Evolutionary conservation across 768 basidiomycete genomes (phyloP), one percentile per base, ranked within the genome.

Genomic region (Candolleomyces efflorescens): DNA sequence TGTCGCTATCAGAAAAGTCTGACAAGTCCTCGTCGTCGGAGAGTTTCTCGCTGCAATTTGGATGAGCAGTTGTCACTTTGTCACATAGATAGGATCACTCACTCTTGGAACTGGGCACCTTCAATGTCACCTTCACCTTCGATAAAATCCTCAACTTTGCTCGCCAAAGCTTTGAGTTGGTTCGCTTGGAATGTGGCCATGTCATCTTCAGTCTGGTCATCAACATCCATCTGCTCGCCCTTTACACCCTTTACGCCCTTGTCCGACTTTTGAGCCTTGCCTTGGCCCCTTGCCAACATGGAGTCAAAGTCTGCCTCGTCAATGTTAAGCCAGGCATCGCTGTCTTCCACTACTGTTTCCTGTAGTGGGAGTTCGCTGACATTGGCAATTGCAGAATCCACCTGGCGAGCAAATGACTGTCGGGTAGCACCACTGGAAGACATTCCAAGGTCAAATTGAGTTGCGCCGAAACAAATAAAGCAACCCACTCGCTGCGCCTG

Each of bases 21-120:
- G 36, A 38, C 13, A 53, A 53, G 27, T 56, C 53, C 9, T 69
- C 70, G 11, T 69, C 70, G 11, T 82, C 82, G 52, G 81, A 82
- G 36, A 77, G 77, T 38, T 79, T 80, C 43, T 86, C 86, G 54
- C 44, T 47, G 60, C 50, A 36, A 20, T 45, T 44, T 3, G 15
- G 39, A 32, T 48, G 41, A 45, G 50, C 62, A 52, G 56, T 32
- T 32, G 32, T 32, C 32, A 5, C 32, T 2, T 32, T 32, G 32
- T 32, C 7, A 32, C 7, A 32, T 5, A 32, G 32, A 32, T 5
- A 11, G 32, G 6, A 7, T 32, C 32, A 76, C 89, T 66, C 72
- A 98, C 95, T 98, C 96, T 54, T 87, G 85, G 65, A 99, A 96
- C 61, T 78, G 73, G 0, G 94, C 97, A 3, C 97, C 97, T 60